These are phyloP conservation scores for Penicillium sp. DNA, from an alignment of 2,329 filamentous ascomycete species.

Conservation along the genomic window DNA sequence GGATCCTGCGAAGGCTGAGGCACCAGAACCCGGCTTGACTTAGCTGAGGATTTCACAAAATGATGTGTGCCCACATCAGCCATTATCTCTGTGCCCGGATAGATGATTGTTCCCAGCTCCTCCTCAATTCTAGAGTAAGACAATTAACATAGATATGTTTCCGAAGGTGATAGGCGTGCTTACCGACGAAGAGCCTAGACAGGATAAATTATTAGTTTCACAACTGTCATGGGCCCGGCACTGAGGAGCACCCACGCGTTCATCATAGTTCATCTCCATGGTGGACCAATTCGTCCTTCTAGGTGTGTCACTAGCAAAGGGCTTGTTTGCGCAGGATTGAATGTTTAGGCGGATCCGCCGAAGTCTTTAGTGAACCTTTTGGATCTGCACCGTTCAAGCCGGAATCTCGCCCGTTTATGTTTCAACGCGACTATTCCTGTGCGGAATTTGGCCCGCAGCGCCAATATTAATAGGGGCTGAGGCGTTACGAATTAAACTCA, in stretches of 20 bases:
- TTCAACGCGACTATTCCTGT: background rate
- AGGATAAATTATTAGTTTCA: background rate
- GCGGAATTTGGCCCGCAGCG: constrained; percentile 13
- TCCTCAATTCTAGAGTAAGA: constrained; percentile 50
- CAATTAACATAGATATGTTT: background rate
- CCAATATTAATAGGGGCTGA: no score
- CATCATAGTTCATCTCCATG: constrained; percentile 58
- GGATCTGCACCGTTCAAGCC: background rate
- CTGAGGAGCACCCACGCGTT: constrained; percentile 34
- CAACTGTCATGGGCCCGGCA: background rate
- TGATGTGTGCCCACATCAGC: constrained; percentile 65
- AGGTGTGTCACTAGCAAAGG: background rate
- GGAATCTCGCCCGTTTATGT: constrained; percentile 1
- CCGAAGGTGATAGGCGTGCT: background rate
- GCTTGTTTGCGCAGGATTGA: background rate
- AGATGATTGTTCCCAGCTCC: constrained; percentile 58
- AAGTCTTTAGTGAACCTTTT: background rate
- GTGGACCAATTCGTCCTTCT: constrained; percentile 10
- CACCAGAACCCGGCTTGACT: constrained; percentile 51
- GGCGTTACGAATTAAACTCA: no score
- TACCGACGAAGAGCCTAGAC: constrained; percentile 31
- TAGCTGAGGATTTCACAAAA: constrained; percentile 61
- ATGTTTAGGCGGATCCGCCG: background rate
- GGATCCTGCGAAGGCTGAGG: constrained; percentile 55
- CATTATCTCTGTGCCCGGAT: constrained; percentile 65